A percentile compares a stretch with the other conserved stretches of the same genome.
phyloP scores from a whole-genome alignment of 1,284 basidiomycete genomes.

The Moniliophthora roreri region DNA sequence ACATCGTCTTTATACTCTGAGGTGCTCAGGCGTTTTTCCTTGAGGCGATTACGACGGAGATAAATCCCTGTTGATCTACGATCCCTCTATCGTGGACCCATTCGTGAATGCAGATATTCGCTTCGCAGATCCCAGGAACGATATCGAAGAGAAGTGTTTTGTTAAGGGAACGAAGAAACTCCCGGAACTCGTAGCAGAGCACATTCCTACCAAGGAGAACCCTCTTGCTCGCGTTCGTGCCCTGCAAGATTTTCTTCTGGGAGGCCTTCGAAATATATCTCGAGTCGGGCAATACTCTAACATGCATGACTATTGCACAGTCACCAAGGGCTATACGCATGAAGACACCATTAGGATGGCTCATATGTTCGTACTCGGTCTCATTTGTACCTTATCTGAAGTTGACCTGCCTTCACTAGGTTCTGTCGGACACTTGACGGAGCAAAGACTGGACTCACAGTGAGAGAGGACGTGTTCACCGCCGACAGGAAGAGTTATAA shows the following conservation, averaged over 20 bases:
- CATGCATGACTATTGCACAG: constrained; percentile 55
- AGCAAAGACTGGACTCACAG: constrained; percentile 55
- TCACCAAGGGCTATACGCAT: constrained; percentile 48
- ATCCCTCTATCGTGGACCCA: constrained; percentile 44
- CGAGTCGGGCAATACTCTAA: constrained; percentile 57
- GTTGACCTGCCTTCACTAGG: constrained; percentile 30
- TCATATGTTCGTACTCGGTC: constrained; percentile 50
- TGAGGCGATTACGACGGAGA: constrained; percentile 55
- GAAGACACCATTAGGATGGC: constrained; percentile 51
- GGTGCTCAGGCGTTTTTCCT: not conserved
- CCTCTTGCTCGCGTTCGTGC: constrained; percentile 27
- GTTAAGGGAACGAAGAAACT: constrained; percentile 43
- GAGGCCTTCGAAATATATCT: constrained; percentile 41
- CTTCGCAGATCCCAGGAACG: constrained; percentile 44
- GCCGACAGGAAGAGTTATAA: constrained; percentile 29
- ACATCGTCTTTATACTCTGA: not conserved
- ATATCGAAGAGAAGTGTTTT: constrained; percentile 39
- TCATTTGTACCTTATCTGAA: not conserved
- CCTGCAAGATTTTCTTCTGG: constrained; percentile 50
- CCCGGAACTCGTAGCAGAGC: constrained; percentile 34
- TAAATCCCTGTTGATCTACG: constrained; percentile 43
- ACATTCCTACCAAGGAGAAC: constrained; percentile 22
- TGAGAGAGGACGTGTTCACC: constrained; percentile 32
- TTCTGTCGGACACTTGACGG: constrained; percentile 63
- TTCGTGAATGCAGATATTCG: constrained; percentile 50